Evolutionary conservation across 208 protist species (phyloP).

Genomic region (Wallacemonas sp.): DNA sequence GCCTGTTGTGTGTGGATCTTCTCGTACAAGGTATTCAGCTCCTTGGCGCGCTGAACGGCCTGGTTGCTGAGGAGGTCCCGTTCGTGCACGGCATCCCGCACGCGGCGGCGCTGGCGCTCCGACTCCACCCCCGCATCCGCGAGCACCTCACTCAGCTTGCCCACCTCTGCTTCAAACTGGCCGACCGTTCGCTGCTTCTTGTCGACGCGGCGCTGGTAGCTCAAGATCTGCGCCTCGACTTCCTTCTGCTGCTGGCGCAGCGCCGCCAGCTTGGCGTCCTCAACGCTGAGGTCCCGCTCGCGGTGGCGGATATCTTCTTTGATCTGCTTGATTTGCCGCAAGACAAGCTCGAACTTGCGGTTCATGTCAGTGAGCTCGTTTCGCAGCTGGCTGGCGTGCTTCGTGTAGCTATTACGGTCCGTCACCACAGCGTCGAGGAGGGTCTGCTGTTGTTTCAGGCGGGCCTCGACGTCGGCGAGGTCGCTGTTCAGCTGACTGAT

Average conservation of each 20-base stretch:
- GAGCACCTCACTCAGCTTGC: constrained; percentile 93
- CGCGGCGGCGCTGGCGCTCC: constrained; percentile 89
- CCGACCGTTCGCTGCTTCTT: constrained; percentile 41
- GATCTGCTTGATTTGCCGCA: constrained; percentile 91
- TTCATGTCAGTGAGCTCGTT: constrained; percentile 94
- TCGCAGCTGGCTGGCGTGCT: constrained; percentile 94
- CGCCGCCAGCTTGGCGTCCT: constrained; percentile 41
- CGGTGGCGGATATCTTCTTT: constrained; percentile 93
- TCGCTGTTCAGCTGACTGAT: constrained; percentile 84
- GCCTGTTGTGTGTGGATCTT: constrained; percentile 95
- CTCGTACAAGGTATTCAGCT: constrained; percentile 95
- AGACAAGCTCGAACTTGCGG: constrained; percentile 93
- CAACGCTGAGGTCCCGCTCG: constrained; percentile 44
- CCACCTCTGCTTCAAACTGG: constrained; percentile 72
- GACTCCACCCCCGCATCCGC: constrained; percentile 86
- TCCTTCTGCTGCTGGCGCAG: constrained; percentile 53
- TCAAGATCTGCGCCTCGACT: constrained; percentile 41
- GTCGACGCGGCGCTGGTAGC: constrained; percentile 30
- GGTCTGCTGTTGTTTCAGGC: constrained; percentile 67
- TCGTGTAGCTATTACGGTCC: constrained; percentile 96
- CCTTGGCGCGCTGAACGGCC: constrained; percentile 94
- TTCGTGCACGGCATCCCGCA: constrained; percentile 93
- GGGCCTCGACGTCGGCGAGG: constrained; percentile 59
- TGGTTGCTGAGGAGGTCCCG: constrained; percentile 92
- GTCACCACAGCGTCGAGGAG: constrained; percentile 91